Base-by-base conservation (phyloP, 495 filamentous ascomycete species). In the Lasiosphaeria hispida region DNA sequence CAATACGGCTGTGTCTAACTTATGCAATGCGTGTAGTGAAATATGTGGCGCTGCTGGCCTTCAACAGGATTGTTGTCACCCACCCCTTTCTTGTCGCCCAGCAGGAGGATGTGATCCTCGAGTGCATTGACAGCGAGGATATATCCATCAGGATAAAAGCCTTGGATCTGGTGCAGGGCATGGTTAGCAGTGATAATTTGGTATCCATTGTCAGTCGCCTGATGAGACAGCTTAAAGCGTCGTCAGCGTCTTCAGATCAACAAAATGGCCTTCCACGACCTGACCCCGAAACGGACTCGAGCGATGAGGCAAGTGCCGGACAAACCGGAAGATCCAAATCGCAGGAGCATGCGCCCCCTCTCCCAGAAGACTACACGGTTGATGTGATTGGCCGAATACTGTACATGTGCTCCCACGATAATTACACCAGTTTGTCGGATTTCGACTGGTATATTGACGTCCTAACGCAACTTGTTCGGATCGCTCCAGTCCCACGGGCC, bases 391-490 rank as follows among this genome's bases (percentile, higher is more conserved):
- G 80, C 37, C 80, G 87, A 43, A 90, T 97, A 54, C 66, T 97
- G 17, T 86, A 88, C 55, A 94, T 98, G 80, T 97, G 95, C 72
- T 90, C 89, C n/a, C 82, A 86, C 48, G 86, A 90, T 59, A 96
- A 91, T 55, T 98, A 97, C 70, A 80, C 83, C 13, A 89, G 89
- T 64, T 73, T 97, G 45, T 74, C 74, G 44, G 94, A 98, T 67
- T 97, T 98, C 69, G 94, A 96, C 59, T 98, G 94, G 94, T 97
- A 97, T 74, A 84, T 97, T 48, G 85, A 89, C 57, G 81, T 92
- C 38, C 74, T 98, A 9, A 83, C 90, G 6, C 88, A 93, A 64
- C 78, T 98, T 3, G 81, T 96, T 34, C 82, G 85, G 43, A 83
- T 88, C 56, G 79, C 91, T 35, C 78, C 80, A 2, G 74, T 89